A percentile compares a stretch with the other conserved stretches of the same genome.
These are phyloP conservation scores for Wickerhamiella hasegawae DNA, from an alignment of 805 yeast genomes.

Conservation along the genomic window DNA sequence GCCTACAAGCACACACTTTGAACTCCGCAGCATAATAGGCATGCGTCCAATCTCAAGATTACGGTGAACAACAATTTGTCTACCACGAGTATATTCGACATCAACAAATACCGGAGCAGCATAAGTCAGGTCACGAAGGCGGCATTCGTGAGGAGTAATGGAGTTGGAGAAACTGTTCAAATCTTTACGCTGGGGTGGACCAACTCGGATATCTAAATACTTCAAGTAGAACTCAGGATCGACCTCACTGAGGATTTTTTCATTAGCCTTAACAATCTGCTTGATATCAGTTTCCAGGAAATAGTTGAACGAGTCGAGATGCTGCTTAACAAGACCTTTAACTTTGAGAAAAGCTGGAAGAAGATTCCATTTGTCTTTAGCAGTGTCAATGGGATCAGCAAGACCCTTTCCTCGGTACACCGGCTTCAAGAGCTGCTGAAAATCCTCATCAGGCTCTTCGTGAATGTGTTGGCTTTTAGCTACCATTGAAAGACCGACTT, in stretches of 20 bases:
- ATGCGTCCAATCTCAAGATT: constrained; percentile 92
- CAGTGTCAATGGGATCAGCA: constrained; percentile 78
- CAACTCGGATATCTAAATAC: constrained; percentile 85
- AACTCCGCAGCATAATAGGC: constrained; percentile 96
- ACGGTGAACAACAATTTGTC: constrained; percentile 75
- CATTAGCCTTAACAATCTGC: constrained; percentile 84
- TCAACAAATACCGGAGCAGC: constrained; percentile 94
- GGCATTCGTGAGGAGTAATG: constrained; percentile 75
- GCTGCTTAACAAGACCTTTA: constrained; percentile 93
- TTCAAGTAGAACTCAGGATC: constrained; percentile 94
- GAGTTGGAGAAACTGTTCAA: constrained; percentile 19
- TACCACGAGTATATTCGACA: constrained; percentile 91
- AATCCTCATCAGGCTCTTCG: constrained; percentile 17
- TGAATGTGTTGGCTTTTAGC: background rate
- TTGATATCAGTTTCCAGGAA: constrained; percentile 87
- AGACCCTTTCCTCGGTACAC: constrained; percentile 72
- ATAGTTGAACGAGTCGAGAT: constrained; percentile 93
- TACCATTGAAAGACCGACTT: too few species aligned
- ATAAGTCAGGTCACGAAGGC: constrained; percentile 84
- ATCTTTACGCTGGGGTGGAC: constrained; percentile 30
- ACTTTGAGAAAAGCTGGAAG: constrained; percentile 91
- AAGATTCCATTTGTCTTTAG: constrained; percentile 93
- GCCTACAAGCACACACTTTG: constrained; percentile 75
- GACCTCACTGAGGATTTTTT: constrained; percentile 76
- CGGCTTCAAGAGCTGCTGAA: constrained; percentile 64